Evolutionary conservation across 139 green algal genomes (phyloP).

Genomic region (Gonium pectorale): DNA sequence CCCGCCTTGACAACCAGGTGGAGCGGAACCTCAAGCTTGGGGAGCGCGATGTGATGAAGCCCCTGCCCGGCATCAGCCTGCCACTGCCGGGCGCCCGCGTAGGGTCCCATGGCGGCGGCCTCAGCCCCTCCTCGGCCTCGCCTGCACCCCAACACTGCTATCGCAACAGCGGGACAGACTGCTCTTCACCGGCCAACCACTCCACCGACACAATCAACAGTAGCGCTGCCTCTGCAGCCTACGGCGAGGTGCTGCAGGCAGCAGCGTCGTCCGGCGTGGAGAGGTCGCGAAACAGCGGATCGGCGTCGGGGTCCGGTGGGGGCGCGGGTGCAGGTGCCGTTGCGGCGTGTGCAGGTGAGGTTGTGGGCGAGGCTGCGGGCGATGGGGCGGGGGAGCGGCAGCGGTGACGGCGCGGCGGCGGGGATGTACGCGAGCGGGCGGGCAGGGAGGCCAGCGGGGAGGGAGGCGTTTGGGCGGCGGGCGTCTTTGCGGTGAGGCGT

Average conservation of each 20-base stretch:
- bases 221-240: not conserved
- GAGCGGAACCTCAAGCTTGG: constrained; percentile 29
- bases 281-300: not conserved
- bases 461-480: too few relatives aligned
- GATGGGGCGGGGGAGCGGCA: too few relatives aligned
- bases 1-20: not conserved
- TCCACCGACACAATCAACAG: not conserved
- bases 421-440: too few relatives aligned
- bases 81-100: too few relatives aligned
- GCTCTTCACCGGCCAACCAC: not conserved
- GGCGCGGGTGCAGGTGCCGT: not conserved
- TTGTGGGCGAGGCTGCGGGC: too few relatives aligned
- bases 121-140: too few relatives aligned
- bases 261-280: not conserved
- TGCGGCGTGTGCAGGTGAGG: too few relatives aligned
- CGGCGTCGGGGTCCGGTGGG: not conserved
- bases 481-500: too few relatives aligned
- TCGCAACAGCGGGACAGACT: not conserved
- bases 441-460: too few relatives aligned
- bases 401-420: too few relatives aligned
- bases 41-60: not conserved
- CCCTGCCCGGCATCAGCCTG: not conserved
- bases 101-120: too few relatives aligned
- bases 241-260: not conserved
- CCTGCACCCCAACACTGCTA: not conserved